A percentile compares a stretch with the other conserved stretches of the same genome.
Evolutionary conservation across 2,329 filamentous ascomycete genomes (phyloP).

Genomic region (Diaporthe vaccinii): DNA sequence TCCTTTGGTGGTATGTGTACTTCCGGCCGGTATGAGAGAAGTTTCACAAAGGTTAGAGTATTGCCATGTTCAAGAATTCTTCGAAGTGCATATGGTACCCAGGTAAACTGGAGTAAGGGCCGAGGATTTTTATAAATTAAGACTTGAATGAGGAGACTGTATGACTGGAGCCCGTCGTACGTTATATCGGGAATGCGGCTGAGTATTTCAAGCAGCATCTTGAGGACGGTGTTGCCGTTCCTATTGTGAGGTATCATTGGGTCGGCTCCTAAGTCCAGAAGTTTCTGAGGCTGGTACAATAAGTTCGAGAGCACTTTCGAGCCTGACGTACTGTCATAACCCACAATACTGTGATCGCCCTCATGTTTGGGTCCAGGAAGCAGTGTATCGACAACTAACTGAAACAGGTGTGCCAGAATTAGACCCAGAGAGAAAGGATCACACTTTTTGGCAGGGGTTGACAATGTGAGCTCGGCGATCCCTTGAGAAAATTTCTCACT

Average conservation of each 20-base stretch:
- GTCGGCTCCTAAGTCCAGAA: neutral
- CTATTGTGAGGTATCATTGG: neutral
- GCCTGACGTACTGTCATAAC: too few species aligned
- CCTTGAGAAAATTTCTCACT: neutral
- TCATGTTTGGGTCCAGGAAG: accelerated
- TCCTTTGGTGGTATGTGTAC: accelerated
- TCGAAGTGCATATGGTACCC: neutral
- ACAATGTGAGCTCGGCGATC: neutral
- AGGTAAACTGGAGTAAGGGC: neutral
- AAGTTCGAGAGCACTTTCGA: too few species aligned
- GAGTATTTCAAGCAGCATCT: neutral
- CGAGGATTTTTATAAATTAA: too few species aligned
- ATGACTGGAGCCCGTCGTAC: neutral
- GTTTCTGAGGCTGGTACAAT: too few species aligned
- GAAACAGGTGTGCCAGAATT: neutral
- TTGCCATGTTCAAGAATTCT: neutral
- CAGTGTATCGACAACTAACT: neutral
- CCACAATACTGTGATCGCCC: too few species aligned
- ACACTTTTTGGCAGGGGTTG: neutral
- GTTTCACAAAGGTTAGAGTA: neutral
- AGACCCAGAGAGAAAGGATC: neutral
- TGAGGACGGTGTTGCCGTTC: neutral
- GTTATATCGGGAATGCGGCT: neutral
- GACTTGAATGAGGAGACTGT: neutral
- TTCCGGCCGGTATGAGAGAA: neutral